Evolutionary conservation across 768 basidiomycete genomes (phyloP).

Genomic region (Sarcodon sp.): DNA sequence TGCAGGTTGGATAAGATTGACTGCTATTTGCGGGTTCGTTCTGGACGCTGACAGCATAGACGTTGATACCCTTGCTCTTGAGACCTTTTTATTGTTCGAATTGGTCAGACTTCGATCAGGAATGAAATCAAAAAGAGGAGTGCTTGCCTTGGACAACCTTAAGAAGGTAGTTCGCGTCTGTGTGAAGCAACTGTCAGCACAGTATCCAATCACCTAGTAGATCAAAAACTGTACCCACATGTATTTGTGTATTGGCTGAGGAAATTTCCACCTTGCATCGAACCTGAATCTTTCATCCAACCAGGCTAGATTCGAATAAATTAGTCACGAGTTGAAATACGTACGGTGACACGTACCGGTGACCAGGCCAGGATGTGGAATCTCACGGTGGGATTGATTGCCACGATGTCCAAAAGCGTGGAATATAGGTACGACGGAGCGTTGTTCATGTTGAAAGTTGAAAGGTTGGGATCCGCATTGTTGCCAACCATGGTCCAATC

Average conservation of each 20-base stretch:
- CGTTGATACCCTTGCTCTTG: conserved; percentile 39
- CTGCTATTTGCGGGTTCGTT: conserved; percentile 43
- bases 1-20: conserved; percentile 56
- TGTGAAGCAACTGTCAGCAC: not conserved
- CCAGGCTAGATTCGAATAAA: conserved; percentile 33
- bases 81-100: conserved; percentile 25
- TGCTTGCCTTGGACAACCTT: conserved; percentile 40
- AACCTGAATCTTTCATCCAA: conserved; percentile 65
- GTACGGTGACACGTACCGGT: conserved; percentile 30
- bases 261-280: conserved; percentile 58
- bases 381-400: conserved; percentile 37
- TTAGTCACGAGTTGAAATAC: too few species aligned
- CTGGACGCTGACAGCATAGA: conserved; percentile 54
- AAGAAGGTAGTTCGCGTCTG: conserved; percentile 63
- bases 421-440: conserved; percentile 54
- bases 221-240: conserved; percentile 23
- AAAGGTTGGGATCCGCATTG: conserved; percentile 37
- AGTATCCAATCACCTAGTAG: not conserved
- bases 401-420: conserved; percentile 48
- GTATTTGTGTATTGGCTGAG: conserved; percentile 29
- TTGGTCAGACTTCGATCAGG: too few species aligned
- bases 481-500: too few species aligned
- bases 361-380: conserved; percentile 65
- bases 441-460: conserved; percentile 39
- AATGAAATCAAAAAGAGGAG: too few species aligned